These are phyloP conservation scores for Strobilomyces confusus DNA, from an alignment of 768 basidiomycete genomes.

Conservation along the genomic window DNA sequence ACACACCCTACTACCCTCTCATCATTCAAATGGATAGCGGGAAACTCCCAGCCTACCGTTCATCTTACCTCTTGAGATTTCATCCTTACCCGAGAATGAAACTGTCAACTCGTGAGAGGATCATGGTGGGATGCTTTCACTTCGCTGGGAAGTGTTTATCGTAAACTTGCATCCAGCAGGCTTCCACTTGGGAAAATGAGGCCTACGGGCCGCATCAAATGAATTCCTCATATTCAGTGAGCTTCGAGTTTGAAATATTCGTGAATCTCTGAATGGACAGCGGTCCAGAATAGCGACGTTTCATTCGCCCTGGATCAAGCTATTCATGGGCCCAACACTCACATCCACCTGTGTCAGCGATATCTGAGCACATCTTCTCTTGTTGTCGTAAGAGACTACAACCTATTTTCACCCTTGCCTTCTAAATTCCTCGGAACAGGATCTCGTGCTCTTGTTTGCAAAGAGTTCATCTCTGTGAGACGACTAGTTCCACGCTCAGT, in stretches of 20 bases:
- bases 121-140: constrained; percentile 15
- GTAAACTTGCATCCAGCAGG: constrained; percentile 9
- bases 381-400: constrained; percentile 18
- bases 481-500: not conserved
- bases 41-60: constrained; percentile 24
- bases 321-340: constrained; percentile 1
- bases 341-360: constrained; percentile 2
- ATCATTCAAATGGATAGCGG: constrained; percentile 14
- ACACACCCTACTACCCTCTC: not conserved
- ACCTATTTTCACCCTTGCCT: not conserved
- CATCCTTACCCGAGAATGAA: no score
- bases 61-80: constrained; percentile 30
- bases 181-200: not conserved
- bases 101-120: no score
- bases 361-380: constrained; percentile 20
- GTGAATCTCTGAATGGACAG: not conserved
- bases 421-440: constrained; percentile 16
- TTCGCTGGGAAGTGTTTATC: constrained; percentile 10
- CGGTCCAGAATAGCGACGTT: constrained; percentile 9
- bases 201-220: not conserved
- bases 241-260: not conserved
- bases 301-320: constrained; percentile 1
- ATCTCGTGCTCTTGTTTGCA: constrained; percentile 18
- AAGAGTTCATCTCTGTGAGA: constrained; percentile 3
- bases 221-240: not conserved